phyloP scores from a whole-genome alignment of 1,139 yeast species.

The Yamadazyma kanchanaburiensis region DNA sequence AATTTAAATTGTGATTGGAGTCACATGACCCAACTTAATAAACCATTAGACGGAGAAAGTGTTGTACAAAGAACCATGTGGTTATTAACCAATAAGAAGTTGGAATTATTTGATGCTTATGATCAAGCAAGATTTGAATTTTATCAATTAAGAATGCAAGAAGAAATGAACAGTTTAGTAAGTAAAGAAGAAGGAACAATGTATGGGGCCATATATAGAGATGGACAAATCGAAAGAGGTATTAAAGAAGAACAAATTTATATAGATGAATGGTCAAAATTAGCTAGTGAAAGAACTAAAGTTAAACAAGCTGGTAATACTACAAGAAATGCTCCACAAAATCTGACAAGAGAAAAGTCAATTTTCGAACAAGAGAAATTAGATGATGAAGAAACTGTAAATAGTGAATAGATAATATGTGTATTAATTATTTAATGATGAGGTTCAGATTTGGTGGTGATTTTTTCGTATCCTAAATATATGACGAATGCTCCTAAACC shows the following conservation, averaged over 20 bases:
- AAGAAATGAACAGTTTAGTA: conserved; percentile 73
- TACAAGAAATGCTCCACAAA: conserved; percentile 26
- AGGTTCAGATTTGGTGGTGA: conserved; percentile 30
- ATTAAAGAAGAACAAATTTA: conserved; percentile 66
- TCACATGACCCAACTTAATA: conserved; percentile 63
- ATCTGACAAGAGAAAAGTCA: conserved; percentile 18
- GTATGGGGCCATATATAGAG: conserved; percentile 76
- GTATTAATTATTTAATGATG: conserved; percentile 21
- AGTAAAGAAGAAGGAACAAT: conserved; percentile 80
- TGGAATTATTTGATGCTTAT: conserved; percentile 58
- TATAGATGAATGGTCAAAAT: conserved; percentile 68
- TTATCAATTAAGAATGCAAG: conserved; percentile 78
- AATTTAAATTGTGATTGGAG: conserved; percentile 67
- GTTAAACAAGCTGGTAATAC: conserved; percentile 41
- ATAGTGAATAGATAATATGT: conserved; percentile 1
- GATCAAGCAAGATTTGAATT: conserved; percentile 86
- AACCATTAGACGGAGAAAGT: conserved; percentile 84
- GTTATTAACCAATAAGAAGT: conserved; percentile 42
- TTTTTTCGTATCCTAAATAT: conserved; percentile 63
- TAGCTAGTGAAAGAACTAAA: conserved; percentile 62
- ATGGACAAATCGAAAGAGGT: conserved; percentile 64
- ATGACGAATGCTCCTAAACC: conserved; percentile 75
- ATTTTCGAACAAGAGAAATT: conserved; percentile 25
- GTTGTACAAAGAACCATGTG: conserved; percentile 91
- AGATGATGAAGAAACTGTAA: conserved; percentile 5